Conservation (phyloP, 352 stramenopile species). For the Nothophytophthora sp. region DNA sequence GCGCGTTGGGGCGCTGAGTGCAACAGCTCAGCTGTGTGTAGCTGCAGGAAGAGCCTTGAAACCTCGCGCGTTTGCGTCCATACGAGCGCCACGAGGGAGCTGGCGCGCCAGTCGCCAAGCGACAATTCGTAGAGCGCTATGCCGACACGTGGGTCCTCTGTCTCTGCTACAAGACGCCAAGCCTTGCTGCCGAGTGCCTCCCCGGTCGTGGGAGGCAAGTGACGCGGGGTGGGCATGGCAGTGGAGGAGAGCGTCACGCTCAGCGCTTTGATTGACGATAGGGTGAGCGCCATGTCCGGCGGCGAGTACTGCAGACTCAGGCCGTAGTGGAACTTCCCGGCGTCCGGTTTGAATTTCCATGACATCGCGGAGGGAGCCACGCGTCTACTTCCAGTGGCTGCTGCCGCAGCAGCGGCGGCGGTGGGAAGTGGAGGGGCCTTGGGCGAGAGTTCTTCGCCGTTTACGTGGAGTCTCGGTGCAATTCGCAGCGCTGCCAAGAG, state of each 20-base stretch:
- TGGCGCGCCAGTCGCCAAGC: constrained; percentile 36
- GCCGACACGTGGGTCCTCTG: constrained; percentile 33
- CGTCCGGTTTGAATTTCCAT: constrained; percentile 24
- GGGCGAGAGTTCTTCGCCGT: constrained; percentile 30
- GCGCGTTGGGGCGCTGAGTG: constrained; percentile 35
- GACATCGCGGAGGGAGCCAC: not conserved
- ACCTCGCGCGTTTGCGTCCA: constrained; percentile 47
- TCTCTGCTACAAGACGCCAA: constrained; percentile 44
- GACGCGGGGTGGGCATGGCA: constrained; percentile 8
- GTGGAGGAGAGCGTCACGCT: constrained; percentile 16
- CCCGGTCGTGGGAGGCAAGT: constrained; percentile 3
- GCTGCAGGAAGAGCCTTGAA: constrained; percentile 46
- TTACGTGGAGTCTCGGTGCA: constrained; percentile 33
- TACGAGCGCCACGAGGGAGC: constrained; percentile 51
- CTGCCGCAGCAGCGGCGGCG: constrained; percentile 13
- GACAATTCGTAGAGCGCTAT: constrained; percentile 55
- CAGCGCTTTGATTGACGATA: constrained; percentile 28
- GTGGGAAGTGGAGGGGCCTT: constrained; percentile 12
- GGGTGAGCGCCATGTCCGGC: constrained; percentile 23
- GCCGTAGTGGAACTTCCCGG: constrained; percentile 38
- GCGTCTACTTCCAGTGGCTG: constrained; percentile 4
- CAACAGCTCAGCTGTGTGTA: constrained; percentile 48
- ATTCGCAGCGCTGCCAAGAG: constrained; percentile 30
- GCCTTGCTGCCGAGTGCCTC: constrained; percentile 17
- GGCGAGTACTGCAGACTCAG: constrained; percentile 30